phyloP scores from a whole-genome alignment of 495 filamentous ascomycete genomes.

The Bacidia gigantensis region DNA sequence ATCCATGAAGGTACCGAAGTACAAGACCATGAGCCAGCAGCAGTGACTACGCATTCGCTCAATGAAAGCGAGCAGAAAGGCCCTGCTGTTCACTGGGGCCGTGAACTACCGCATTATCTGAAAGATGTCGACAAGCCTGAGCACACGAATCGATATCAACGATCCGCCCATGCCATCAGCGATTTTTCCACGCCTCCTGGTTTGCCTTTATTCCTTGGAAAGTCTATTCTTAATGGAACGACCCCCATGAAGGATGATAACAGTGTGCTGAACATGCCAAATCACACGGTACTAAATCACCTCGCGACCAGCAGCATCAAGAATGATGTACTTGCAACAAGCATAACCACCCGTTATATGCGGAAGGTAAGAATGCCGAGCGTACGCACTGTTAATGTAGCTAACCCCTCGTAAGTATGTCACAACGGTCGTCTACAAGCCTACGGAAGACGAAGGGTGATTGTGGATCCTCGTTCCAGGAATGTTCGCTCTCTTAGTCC shows the following conservation, averaged over 20 bases:
- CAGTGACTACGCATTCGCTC: conserved; percentile 29
- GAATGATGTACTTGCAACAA: conserved; percentile 87
- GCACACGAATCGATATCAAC: conserved; percentile 53
- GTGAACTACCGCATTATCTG: conserved; percentile 69
- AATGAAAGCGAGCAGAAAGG: conserved; percentile 34
- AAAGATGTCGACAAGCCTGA: conserved; percentile 75
- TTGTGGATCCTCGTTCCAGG: no score
- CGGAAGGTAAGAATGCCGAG: conserved; percentile 54
- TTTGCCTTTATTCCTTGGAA: conserved; percentile 81
- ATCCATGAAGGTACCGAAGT: conserved; percentile 26
- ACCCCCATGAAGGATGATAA: conserved; percentile 94
- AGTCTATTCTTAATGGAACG: conserved; percentile 83
- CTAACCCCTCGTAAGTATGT: conserved; percentile 69
- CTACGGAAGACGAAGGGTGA: conserved; percentile 36
- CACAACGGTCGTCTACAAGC: conserved; percentile 95
- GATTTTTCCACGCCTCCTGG: conserved; percentile 71
- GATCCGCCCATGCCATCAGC: conserved; percentile 54
- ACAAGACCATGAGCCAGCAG: conserved; percentile 23
- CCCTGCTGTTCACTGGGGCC: conserved; percentile 23
- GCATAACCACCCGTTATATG: conserved; percentile 91
- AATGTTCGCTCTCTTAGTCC: no score
- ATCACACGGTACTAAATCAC: conserved; percentile 94
- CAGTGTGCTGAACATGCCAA: conserved; percentile 88
- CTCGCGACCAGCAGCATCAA: conserved; percentile 98
- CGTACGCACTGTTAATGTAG: conserved; percentile 14